phyloP scores from a whole-genome alignment of 345 rosid genomes.

The Melastoma malabathricum region DNA sequence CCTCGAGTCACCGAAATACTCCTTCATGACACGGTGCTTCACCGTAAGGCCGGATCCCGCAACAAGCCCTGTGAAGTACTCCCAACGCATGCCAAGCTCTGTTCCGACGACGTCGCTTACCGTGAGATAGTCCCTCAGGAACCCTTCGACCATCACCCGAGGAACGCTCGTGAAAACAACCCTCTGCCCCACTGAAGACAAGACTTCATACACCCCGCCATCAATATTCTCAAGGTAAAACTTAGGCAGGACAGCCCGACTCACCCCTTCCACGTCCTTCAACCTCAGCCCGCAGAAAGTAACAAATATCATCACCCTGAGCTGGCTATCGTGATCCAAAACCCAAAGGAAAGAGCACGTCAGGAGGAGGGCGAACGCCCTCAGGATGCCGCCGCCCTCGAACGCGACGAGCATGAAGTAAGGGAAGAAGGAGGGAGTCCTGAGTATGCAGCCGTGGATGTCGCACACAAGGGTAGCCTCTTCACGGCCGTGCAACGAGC shows the following conservation, averaged over 20 bases:
- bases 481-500: constrained; percentile 3
- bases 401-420: constrained; percentile 92
- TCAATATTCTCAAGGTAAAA: constrained; percentile 78
- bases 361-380: constrained; percentile 46
- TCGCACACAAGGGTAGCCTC: constrained; percentile 42
- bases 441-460: constrained; percentile 45
- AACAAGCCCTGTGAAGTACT: constrained; percentile 53
- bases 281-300: constrained; percentile 62
- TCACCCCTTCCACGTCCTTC: constrained; percentile 40
- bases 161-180: constrained; percentile 64
- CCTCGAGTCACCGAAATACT: constrained; percentile 33
- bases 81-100: constrained; percentile 37
- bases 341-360: constrained; percentile 49
- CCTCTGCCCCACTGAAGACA: constrained; percentile 26
- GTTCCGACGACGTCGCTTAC: constrained; percentile 62
- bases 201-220: constrained; percentile 36
- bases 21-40: constrained; percentile 50
- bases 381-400: constrained; percentile 71
- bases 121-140: constrained; percentile 50
- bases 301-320: constrained; percentile 52
- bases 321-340: constrained; percentile 30
- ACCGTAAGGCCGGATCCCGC: constrained; percentile 44
- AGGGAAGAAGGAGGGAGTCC: constrained; percentile 58
- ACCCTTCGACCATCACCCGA: constrained; percentile 66
- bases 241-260: constrained; percentile 82